Base-by-base conservation (phyloP, 352 stramenopile genomes). In the Phytophthora ohioensis region DNA sequence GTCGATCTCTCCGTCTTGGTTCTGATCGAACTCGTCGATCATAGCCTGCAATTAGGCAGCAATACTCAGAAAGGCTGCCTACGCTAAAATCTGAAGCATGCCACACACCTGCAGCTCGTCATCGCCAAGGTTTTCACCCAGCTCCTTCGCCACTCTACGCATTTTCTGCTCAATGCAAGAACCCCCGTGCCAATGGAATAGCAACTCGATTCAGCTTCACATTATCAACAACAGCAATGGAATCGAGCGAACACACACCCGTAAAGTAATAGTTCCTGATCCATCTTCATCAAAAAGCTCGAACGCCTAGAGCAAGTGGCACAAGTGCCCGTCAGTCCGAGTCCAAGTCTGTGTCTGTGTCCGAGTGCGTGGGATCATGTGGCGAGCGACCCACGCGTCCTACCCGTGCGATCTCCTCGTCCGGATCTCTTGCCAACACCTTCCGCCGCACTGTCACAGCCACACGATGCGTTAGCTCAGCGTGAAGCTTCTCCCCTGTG, bases 11-110 rank as follows among this genome's bases (percentile, higher is more conserved):
- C 93, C 94, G 71, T 98, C 93, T 62, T 97, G 87, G 67, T 98
- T 95, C 51, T 96, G 81, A 63, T 98, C 94, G 53, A 98, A 98
- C 79, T 98, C 93, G 54, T 98, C 93, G 61, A 98, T 98, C 95
- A 98, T 98, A 4, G 92, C 93, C 79, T 97, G 70, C 3, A 61
- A 8, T n/a, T 38, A 12, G 12, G 12, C 11, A 57, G 30, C 42
- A 48, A 43, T 30, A 46, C 8, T 56, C 31, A 64, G 15, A 13
- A 0, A 54, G 8, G 0, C 41, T 52, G 7, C 15, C 8, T 32
- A 11, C 13, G 53, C 7, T 8, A 42, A 57, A 21, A 30, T 31
- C 30, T 13, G 30, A 13, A n/a, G 9, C 35, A 49, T 15, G 56
- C n/a, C 7, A 51, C 61, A 48, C 46, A 91, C 83, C 73, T 91